Evolutionary conservation across 305 asterid genomes (phyloP).

Genomic region (Rubia balearica): DNA sequence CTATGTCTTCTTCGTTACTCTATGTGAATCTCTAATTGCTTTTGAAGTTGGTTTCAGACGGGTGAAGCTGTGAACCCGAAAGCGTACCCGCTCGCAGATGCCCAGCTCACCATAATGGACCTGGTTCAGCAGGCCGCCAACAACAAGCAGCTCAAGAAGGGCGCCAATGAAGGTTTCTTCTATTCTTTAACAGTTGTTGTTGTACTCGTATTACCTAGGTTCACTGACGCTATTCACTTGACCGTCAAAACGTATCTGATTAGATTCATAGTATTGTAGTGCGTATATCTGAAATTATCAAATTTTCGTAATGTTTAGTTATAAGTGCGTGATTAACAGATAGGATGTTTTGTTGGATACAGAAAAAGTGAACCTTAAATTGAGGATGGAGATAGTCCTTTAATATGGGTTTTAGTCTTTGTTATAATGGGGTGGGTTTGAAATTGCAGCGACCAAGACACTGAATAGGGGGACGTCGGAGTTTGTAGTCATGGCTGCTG

Average conservation of each 20-base stretch:
- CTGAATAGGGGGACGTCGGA: conserved; percentile 50
- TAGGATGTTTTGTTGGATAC: background rate
- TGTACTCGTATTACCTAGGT: no score
- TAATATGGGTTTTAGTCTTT: background rate
- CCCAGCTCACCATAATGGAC: conserved; percentile 30
- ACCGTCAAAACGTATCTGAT: no score
- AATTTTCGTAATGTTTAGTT: background rate
- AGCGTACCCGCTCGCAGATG: conserved; percentile 28
- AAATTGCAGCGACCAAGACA: conserved; percentile 24
- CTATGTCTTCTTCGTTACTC: background rate
- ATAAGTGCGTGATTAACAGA: background rate
- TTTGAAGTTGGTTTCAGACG: background rate
- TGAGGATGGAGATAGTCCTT: background rate
- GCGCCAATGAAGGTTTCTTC: conserved; percentile 28
- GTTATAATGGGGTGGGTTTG: background rate
- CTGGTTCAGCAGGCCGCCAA: conserved; percentile 33
- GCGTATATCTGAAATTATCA: no score
- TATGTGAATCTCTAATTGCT: background rate
- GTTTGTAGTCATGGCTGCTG: conserved; percentile 52
- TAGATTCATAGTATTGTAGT: no score
- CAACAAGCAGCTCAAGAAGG: conserved; percentile 32
- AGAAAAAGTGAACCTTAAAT: background rate
- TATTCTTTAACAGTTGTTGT: no score
- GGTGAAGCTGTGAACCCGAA: conserved; percentile 23
- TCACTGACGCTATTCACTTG: no score